These are phyloP conservation scores for Sporisorium scitamineum DNA, from an alignment of 1,284 basidiomycete species.

Conservation along the genomic window DNA sequence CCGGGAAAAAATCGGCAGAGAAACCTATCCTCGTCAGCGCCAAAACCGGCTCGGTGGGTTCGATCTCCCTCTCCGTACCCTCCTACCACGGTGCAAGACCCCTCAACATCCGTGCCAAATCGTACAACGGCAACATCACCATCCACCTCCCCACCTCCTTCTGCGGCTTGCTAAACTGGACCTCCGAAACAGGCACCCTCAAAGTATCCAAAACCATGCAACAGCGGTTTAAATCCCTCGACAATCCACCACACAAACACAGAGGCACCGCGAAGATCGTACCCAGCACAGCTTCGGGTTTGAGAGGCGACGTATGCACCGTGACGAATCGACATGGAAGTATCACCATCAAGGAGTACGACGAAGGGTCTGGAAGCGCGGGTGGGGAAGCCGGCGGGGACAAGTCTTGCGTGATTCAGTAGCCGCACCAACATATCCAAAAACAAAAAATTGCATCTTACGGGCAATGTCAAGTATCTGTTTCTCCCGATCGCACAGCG, in stretches of 20 bases:
- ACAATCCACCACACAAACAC: constrained; percentile 47
- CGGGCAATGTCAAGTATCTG: no score
- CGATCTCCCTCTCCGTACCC: constrained; percentile 41
- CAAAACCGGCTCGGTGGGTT: constrained; percentile 32
- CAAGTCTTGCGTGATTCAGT: constrained; percentile 30
- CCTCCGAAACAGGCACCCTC: constrained; percentile 52
- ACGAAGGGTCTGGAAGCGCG: constrained; percentile 5
- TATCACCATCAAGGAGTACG: constrained; percentile 38
- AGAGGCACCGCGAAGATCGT: constrained; percentile 52
- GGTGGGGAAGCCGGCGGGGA: neutral
- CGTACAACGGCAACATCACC: constrained; percentile 48
- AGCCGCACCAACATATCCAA: neutral
- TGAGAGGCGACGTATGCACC: constrained; percentile 51
- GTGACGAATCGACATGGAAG: constrained; percentile 39
- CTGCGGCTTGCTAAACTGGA: constrained; percentile 58
- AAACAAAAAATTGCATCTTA: no score
- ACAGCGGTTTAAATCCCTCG: constrained; percentile 44
- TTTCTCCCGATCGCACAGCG: no score
- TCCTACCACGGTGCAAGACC: constrained; percentile 48
- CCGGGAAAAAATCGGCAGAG: constrained; percentile 1
- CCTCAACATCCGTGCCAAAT: constrained; percentile 51
- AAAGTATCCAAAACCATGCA: constrained; percentile 46
- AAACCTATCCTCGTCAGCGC: constrained; percentile 47
- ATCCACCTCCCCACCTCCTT: constrained; percentile 55
- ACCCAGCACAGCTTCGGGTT: constrained; percentile 42